These are phyloP conservation scores for Prinsepia uniflora DNA, from an alignment of 306 rosid genomes.

Conservation along the genomic window DNA sequence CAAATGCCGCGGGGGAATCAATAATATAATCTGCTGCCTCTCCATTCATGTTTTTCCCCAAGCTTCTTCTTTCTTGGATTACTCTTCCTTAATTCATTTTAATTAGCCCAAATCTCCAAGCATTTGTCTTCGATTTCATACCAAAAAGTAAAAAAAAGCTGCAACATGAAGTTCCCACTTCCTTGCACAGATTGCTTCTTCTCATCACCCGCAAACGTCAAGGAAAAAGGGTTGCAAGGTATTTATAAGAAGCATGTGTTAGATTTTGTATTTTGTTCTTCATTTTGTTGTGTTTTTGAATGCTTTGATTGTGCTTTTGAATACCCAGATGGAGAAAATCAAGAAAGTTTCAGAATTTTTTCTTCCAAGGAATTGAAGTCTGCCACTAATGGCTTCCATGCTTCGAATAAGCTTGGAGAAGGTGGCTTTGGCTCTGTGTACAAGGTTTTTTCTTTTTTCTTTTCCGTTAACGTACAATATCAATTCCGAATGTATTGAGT, in stretches of 20 bases:
- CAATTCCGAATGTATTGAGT: neutral
- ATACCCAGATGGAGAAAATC: constrained; percentile 33
- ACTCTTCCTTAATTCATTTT: neutral
- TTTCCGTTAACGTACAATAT: neutral
- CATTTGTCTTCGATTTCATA: neutral
- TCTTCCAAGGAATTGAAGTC: constrained; percentile 57
- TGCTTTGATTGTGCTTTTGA: neutral
- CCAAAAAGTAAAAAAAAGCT: neutral
- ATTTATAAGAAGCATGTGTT: neutral
- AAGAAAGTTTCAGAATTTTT: constrained; percentile 56
- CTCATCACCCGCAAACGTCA: constrained; percentile 11
- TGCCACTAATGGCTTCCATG: constrained; percentile 52
- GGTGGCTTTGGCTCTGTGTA: constrained; percentile 86
- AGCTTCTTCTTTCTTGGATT: neutral
- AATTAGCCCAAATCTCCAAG: neutral
- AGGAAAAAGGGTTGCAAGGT: constrained; percentile 30
- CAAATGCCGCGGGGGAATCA: neutral
- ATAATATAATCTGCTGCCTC: neutral
- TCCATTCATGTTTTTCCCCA: neutral
- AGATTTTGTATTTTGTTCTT: neutral
- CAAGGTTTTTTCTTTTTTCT: constrained; percentile 41
- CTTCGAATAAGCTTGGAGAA: constrained; percentile 62
- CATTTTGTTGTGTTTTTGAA: neutral
- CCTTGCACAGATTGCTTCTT: constrained; percentile 26
- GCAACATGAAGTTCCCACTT: constrained; percentile 26